Evolutionary conservation across 441 rosid genomes (phyloP).

Genomic region (Populus hybrid): DNA sequence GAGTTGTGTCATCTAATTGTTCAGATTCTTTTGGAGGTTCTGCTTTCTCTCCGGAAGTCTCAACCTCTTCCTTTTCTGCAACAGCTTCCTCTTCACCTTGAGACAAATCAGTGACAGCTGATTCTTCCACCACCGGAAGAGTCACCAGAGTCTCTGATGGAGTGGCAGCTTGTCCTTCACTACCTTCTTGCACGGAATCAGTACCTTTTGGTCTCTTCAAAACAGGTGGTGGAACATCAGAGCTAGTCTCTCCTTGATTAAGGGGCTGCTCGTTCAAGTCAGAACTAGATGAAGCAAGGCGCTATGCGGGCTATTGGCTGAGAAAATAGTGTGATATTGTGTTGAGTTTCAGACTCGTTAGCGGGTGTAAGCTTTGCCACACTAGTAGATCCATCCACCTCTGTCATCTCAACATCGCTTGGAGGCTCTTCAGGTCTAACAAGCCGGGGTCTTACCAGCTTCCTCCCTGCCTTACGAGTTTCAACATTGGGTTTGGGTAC

Average conservation of each 20-base stretch:
- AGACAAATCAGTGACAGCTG: slow-evolving; percentile 41
- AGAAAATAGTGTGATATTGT: slow-evolving; percentile 25
- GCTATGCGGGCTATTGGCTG: slow-evolving; percentile 65
- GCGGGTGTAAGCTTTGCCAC: slow-evolving; percentile 45
- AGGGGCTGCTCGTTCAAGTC: slow-evolving; percentile 51
- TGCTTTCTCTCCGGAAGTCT: slow-evolving; percentile 39
- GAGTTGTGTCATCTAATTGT: slow-evolving; percentile 38
- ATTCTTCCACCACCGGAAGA: slow-evolving; percentile 44
- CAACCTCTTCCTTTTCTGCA: slow-evolving; percentile 63
- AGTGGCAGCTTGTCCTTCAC: slow-evolving; percentile 42
- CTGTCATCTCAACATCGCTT: slow-evolving; percentile 81
- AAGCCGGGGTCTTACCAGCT: slow-evolving; percentile 81
- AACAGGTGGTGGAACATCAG: slow-evolving; percentile 47
- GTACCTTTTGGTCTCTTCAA: slow-evolving; percentile 63
- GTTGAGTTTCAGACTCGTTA: slow-evolving; percentile 54
- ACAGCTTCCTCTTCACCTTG: slow-evolving; percentile 48
- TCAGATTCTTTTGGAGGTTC: slow-evolving; percentile 55
- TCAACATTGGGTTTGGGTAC: slow-evolving; percentile 46
- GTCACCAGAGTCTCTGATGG: slow-evolving; percentile 36
- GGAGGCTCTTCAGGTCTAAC: slow-evolving; percentile 55
- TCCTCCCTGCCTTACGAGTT: slow-evolving; percentile 67
- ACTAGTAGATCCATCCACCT: slow-evolving; percentile 48
- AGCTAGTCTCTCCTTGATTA: slow-evolving; percentile 40
- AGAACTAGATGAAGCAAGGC: slow-evolving; percentile 49
- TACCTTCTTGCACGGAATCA: slow-evolving; percentile 38